Base-by-base conservation (phyloP, 2,329 filamentous ascomycete genomes). In the Septoria linicola region DNA sequence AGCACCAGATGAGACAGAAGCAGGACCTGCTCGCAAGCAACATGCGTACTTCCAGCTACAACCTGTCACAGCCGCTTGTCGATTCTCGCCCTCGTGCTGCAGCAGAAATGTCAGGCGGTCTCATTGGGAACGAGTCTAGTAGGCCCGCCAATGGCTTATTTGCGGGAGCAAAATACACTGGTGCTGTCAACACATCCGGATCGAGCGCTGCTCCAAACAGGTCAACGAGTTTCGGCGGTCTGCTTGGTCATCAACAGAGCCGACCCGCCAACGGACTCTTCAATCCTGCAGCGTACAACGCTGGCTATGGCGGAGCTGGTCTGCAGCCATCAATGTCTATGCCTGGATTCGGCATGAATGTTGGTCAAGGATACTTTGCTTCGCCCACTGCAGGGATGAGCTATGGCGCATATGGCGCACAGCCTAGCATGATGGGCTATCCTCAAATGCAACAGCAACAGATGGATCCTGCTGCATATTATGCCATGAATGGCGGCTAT, bases 1-100 rank as follows among this genome's bases (percentile, higher is more conserved):
- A 62, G 31, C 49, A 59, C 21, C 65, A 72, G 51, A 68, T 71
- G 23, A 67, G 66, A 35, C 60, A 64, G 5, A 69, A 70, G 53
- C 63, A 63, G 2, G 60, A 70, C 21, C 61, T 72, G 35, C 50
- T 69, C 8, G 65, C 69, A 7, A 61, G 57, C 16, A 68, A 68
- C 40, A 41, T 63, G 53, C 66, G 57, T 65, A 68, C 53, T 55
- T 61, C 60, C 8, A 60, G 56, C 49, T 55, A 58, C 31, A 55
- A 57, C 11, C 31, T 63, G 3, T 53, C 55, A 10, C 55, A 54
- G 13, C 61, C 63, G 2, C 50, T 61, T 11, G 52, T 61, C 32
- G 58, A 59, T 25, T 48, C 54, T 19, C 49, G 46, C 40, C 66
- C 69, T 19, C 61, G 63, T 3, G 65, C 61, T 13, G 68, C 64